A percentile compares a stretch with the other conserved stretches of the same genome.
Evolutionary conservation across 805 yeast species (phyloP).

Genomic region (Naumovozyma castellii): DNA sequence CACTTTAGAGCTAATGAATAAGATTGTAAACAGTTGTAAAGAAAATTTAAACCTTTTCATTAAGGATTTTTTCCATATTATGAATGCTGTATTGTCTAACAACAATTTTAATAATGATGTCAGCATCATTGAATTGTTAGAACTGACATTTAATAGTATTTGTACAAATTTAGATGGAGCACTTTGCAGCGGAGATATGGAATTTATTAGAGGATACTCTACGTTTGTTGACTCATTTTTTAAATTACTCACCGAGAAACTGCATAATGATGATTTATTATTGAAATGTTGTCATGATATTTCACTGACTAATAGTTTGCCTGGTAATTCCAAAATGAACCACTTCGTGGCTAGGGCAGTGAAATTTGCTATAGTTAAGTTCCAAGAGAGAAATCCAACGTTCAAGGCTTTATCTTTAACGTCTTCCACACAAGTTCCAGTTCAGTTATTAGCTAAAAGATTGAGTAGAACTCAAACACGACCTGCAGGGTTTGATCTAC

Average conservation of each 20-base stretch:
- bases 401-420: conserved; percentile 11
- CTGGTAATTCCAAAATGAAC: conserved; percentile 23
- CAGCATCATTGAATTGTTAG: conserved; percentile 45
- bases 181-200: conserved; percentile 55
- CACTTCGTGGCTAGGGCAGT: conserved; percentile 22
- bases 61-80: conserved; percentile 50
- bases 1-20: conserved; percentile 58
- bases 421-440: conserved; percentile 3
- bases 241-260: conserved; percentile 16
- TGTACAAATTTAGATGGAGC: conserved; percentile 49
- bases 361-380: conserved; percentile 15
- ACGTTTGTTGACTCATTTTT: conserved; percentile 28
- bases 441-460: conserved; percentile 15
- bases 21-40: conserved; percentile 63
- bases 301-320: conserved; percentile 23
- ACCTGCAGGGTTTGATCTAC: conserved; percentile 16
- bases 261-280: conserved; percentile 23
- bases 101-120: conserved; percentile 44
- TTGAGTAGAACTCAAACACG: conserved; percentile 27
- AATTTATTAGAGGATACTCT: conserved; percentile 41
- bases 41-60: conserved; percentile 84
- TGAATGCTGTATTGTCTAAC: conserved; percentile 39
- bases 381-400: conserved; percentile 22
- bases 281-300: conserved; percentile 27
- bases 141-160: conserved; percentile 39